These are phyloP conservation scores for Gyrodon lividus DNA, from an alignment of 768 basidiomycete species.

Conservation along the genomic window DNA sequence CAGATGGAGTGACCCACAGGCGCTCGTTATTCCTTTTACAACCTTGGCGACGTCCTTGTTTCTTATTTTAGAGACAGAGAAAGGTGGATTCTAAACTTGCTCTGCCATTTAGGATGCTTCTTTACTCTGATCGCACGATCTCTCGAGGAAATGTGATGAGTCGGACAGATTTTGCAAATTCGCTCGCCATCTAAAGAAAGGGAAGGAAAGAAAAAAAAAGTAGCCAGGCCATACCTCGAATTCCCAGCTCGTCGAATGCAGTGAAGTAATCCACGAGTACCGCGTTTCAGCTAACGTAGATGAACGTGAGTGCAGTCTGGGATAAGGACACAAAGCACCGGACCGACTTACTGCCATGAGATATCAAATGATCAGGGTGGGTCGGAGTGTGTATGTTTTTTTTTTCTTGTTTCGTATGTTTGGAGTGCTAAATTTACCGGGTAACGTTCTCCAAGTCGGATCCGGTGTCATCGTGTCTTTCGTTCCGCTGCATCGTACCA, in stretches of 20 bases:
- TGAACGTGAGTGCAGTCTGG: neutral
- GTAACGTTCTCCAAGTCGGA: neutral
- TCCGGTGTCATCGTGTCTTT: slow-evolving; percentile 2
- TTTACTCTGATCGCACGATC: neutral
- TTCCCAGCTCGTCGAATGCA: too few relatives aligned
- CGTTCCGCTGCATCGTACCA: slow-evolving; percentile 1
- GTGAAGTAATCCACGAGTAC: neutral
- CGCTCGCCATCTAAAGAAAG: neutral
- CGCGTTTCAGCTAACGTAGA: neutral
- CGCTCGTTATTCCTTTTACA: neutral
- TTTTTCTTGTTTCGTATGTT: neutral
- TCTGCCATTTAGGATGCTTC: neutral
- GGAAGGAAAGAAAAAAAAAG: too few relatives aligned
- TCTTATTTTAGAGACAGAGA: neutral
- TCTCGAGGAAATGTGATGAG: neutral
- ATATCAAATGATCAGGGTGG: neutral
- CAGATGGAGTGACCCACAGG: neutral
- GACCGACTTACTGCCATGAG: neutral
- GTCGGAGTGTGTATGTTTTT: slow-evolving; percentile 2
- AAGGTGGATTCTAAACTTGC: neutral
- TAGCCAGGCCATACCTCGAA: too few relatives aligned
- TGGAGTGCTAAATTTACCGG: slow-evolving; percentile 3
- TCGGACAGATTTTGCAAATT: neutral
- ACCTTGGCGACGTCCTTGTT: neutral
- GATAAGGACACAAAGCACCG: neutral